A percentile compares a stretch with the other conserved stretches of the same genome.
These are phyloP conservation scores for Biscutella laevigata DNA, from an alignment of 441 rosid genomes.

Conservation along the genomic window DNA sequence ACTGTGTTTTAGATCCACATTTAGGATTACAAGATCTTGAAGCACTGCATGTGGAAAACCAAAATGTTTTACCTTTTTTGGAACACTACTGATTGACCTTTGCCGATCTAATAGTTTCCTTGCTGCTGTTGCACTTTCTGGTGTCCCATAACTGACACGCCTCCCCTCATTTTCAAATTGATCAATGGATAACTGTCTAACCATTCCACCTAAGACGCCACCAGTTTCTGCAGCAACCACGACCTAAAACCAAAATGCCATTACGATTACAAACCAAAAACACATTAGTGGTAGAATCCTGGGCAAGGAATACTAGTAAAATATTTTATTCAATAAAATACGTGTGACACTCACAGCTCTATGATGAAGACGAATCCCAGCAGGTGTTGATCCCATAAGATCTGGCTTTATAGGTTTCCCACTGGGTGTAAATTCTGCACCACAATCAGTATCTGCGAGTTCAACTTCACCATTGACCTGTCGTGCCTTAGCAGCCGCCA, in stretches of 20 bases:
- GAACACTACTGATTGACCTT: constrained; percentile 86
- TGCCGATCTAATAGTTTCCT: constrained; percentile 91
- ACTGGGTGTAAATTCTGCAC: constrained; percentile 91
- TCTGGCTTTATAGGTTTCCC: constrained; percentile 75
- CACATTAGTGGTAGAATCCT: background rate
- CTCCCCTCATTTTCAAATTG: constrained; percentile 89
- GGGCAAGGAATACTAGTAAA: background rate
- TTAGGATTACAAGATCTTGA: background rate
- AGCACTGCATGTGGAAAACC: background rate
- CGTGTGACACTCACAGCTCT: constrained; percentile 61
- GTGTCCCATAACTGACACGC: constrained; percentile 86
- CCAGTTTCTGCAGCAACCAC: constrained; percentile 92
- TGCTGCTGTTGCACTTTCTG: constrained; percentile 87
- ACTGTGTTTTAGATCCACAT: background rate
- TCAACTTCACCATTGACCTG: constrained; percentile 88
- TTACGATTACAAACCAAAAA: constrained; percentile 18
- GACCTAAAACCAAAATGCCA: constrained; percentile 40
- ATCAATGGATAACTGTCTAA: too few species aligned
- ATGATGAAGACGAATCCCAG: constrained; percentile 88
- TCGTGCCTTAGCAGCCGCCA: too few species aligned
- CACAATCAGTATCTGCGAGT: constrained; percentile 68
- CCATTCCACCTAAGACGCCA: constrained; percentile 96
- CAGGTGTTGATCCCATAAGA: constrained; percentile 49
- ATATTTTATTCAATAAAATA: constrained; percentile 4
- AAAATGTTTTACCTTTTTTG: constrained; percentile 63